Conservation (phyloP, 257 asterid species). For the Avicennia marina region DNA sequence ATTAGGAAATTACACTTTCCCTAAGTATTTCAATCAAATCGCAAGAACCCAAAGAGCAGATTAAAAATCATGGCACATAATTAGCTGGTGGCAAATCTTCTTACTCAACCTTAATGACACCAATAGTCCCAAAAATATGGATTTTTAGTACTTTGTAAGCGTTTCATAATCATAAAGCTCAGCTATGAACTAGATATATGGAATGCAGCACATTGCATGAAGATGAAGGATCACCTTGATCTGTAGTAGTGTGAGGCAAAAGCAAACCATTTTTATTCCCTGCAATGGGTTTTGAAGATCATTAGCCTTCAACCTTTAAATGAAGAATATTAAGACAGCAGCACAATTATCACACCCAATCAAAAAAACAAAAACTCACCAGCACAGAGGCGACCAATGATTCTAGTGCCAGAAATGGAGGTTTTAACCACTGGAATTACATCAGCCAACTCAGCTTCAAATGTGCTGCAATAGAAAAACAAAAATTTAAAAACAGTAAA, state of each 20-base stretch:
- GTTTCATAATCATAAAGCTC: constrained; percentile 3
- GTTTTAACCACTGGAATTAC: constrained; percentile 85
- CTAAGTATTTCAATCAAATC: no score
- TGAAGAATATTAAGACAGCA: neutral
- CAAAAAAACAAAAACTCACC: constrained; percentile 41
- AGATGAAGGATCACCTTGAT: constrained; percentile 60
- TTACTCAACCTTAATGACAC: neutral
- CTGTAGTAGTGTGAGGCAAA: constrained; percentile 91
- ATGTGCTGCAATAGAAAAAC: constrained; percentile 54
- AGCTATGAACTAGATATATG: neutral
- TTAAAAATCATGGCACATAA: no score
- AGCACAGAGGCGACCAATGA: constrained; percentile 86
- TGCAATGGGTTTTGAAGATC: constrained; percentile 21
- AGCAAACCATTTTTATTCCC: constrained; percentile 96
- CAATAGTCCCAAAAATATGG: no score
- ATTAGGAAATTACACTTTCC: no score
- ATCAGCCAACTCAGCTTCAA: constrained; percentile 77
- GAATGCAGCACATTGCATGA: neutral
- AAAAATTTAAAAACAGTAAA: neutral
- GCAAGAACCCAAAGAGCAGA: no score
- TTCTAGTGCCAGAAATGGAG: constrained; percentile 81
- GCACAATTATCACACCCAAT: neutral
- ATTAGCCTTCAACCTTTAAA: constrained; percentile 6
- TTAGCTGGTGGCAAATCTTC: no score
- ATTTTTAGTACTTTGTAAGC: neutral